Evolutionary conservation across 1,284 basidiomycete species (phyloP).

Genomic region (Rhodotorula glutinis): DNA sequence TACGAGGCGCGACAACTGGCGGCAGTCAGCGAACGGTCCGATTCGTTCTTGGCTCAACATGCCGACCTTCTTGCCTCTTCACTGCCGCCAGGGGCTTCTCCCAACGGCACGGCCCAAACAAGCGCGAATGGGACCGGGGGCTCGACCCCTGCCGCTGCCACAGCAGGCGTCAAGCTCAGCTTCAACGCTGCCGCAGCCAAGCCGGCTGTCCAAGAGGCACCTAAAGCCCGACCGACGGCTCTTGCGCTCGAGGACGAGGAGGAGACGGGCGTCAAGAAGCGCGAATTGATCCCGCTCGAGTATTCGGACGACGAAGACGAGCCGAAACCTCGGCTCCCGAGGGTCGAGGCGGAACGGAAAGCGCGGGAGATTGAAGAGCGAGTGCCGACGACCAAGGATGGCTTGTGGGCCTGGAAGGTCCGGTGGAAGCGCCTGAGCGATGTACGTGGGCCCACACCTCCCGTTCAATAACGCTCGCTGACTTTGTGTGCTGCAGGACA

Average conservation of each 20-base stretch:
- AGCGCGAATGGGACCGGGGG: slow-evolving; percentile 7
- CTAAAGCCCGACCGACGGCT: slow-evolving; percentile 30
- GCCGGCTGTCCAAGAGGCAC: slow-evolving; percentile 16
- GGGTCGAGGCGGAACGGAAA: slow-evolving; percentile 36
- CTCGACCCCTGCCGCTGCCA: not conserved
- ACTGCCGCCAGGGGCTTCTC: slow-evolving; percentile 24
- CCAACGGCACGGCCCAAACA: not conserved
- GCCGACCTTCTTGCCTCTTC: slow-evolving; percentile 42
- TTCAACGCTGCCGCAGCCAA: slow-evolving; percentile 29
- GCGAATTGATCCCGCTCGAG: slow-evolving; percentile 44
- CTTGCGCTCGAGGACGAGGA: slow-evolving; percentile 44
- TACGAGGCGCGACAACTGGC: slow-evolving; percentile 44
- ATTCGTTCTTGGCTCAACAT: slow-evolving; percentile 45
- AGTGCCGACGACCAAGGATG: slow-evolving; percentile 42
- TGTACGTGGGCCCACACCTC: slow-evolving; percentile 26
- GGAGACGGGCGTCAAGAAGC: slow-evolving; percentile 44
- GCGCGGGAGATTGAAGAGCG: slow-evolving; percentile 40
- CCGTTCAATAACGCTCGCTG: not conserved
- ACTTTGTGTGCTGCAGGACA: slow-evolving; percentile 29
- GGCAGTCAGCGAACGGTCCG: slow-evolving; percentile 42
- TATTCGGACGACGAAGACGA: slow-evolving; percentile 46
- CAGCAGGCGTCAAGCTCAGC: slow-evolving; percentile 29
- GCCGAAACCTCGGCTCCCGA: slow-evolving; percentile 29
- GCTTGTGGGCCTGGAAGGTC: slow-evolving; percentile 41
- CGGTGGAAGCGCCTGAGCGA: slow-evolving; percentile 43